A percentile compares a stretch with the other conserved stretches of the same genome.
These are phyloP conservation scores for Spathaspora jeffriesii DNA, from an alignment of 1,139 yeast genomes.

Conservation along the genomic window DNA sequence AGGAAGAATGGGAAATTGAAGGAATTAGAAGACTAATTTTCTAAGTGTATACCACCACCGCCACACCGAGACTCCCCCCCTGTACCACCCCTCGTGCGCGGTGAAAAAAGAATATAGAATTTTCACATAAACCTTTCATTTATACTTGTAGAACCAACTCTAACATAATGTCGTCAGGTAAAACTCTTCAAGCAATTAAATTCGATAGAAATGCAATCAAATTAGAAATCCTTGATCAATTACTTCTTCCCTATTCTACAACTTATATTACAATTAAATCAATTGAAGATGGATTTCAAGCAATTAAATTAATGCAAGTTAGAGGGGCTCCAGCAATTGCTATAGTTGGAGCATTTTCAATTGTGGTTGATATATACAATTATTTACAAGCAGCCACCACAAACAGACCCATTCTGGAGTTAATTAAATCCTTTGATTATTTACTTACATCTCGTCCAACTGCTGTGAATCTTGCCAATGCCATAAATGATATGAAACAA, in stretches of 20 bases:
- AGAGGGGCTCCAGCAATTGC: constrained; percentile 99
- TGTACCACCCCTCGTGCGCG: neutral
- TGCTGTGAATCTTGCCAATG: constrained; percentile 89
- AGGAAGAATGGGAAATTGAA: constrained; percentile 68
- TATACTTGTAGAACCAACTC: neutral
- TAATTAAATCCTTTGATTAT: constrained; percentile 55
- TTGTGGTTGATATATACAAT: constrained; percentile 65
- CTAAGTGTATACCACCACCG: constrained; percentile 18
- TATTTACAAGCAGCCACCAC: constrained; percentile 14
- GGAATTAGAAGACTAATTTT: constrained; percentile 75
- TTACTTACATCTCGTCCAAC: constrained; percentile 87
- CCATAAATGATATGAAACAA: constrained; percentile 58
- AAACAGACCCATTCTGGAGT: constrained; percentile 27
- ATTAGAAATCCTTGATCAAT: constrained; percentile 76
- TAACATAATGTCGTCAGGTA: neutral
- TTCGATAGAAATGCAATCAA: constrained; percentile 50
- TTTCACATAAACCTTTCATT: neutral
- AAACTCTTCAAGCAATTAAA: constrained; percentile 65
- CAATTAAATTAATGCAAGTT: constrained; percentile 89
- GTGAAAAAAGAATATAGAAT: neutral
- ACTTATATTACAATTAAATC: constrained; percentile 60
- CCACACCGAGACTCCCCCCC: neutral
- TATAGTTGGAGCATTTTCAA: constrained; percentile 84
- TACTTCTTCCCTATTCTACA: constrained; percentile 77
- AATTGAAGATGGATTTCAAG: constrained; percentile 74